Conservation (phyloP, 805 yeast genomes). For the Lipomyces spencermartinsiae region DNA sequence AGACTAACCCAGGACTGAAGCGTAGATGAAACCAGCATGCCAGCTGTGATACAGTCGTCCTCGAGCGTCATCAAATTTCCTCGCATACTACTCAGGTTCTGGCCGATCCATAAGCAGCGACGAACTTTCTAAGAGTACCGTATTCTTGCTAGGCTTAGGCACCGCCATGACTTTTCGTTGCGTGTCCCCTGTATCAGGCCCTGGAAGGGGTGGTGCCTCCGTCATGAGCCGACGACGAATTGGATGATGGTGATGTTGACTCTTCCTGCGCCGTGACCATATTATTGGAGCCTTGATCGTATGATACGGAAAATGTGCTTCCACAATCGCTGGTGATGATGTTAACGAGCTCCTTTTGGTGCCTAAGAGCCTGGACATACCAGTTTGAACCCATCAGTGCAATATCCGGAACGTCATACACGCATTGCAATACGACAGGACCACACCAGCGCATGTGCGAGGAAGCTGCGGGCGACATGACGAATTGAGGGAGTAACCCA, state of each 20-base stretch:
- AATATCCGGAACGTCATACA: slow-evolving; percentile 12
- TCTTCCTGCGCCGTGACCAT: neutral
- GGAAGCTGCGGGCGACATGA: slow-evolving; percentile 14
- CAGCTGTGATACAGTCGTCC: slow-evolving; percentile 14
- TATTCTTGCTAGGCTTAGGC: slow-evolving; percentile 2
- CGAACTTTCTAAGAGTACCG: neutral
- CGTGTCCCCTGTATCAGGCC: neutral
- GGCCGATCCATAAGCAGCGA: neutral
- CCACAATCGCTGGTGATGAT: neutral
- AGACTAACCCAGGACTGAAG: slow-evolving; percentile 4
- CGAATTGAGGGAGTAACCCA: slow-evolving; percentile 21
- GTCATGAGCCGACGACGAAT: neutral
- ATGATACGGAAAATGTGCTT: neutral
- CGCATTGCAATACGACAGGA: slow-evolving; percentile 7
- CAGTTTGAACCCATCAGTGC: slow-evolving; percentile 12
- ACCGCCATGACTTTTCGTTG: neutral
- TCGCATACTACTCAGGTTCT: neutral
- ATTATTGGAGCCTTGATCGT: neutral
- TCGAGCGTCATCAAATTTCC: slow-evolving; percentile 15
- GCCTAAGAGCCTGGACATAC: slow-evolving; percentile 15
- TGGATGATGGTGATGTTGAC: neutral
- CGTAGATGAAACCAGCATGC: slow-evolving; percentile 22
- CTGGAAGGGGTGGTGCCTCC: neutral
- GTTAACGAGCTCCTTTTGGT: slow-evolving; percentile 17
- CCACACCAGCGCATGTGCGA: slow-evolving; percentile 21